These are phyloP conservation scores for Yamadazyma triangularis DNA, from an alignment of 1,139 yeast species.

Conservation along the genomic window DNA sequence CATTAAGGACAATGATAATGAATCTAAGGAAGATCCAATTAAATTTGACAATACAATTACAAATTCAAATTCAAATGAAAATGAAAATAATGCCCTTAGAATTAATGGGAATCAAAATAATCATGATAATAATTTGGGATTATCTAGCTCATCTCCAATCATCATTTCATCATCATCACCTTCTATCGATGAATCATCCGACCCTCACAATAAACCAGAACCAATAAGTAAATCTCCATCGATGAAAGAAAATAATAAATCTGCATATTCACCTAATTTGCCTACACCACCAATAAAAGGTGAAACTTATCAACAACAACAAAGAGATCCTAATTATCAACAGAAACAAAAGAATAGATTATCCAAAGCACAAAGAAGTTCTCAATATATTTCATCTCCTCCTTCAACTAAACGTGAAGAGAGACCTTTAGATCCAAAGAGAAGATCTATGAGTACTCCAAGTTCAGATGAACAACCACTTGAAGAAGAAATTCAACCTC, in stretches of 20 bases:
- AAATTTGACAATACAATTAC: neutral
- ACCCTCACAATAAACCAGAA: too few relatives aligned
- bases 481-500: slow-evolving; percentile 13
- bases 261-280: neutral
- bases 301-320: neutral
- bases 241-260: neutral
- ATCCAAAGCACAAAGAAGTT: neutral
- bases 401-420: neutral
- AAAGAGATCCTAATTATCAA: too few relatives aligned
- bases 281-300: neutral
- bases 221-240: too few relatives aligned
- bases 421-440: neutral
- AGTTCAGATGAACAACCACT: neutral
- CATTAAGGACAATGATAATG: slow-evolving; percentile 3
- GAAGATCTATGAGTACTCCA: neutral
- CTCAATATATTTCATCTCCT: neutral
- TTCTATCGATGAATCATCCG: slow-evolving; percentile 10
- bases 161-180: slow-evolving; percentile 13
- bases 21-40: too few relatives aligned
- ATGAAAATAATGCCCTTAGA: neutral
- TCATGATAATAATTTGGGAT: neutral
- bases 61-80: neutral
- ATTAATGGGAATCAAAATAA: neutral
- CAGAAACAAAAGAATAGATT: neutral
- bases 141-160: slow-evolving; percentile 8